These are phyloP conservation scores for Coniochaeta prunicola DNA, from an alignment of 2,329 filamentous ascomycete genomes.

Conservation along the genomic window DNA sequence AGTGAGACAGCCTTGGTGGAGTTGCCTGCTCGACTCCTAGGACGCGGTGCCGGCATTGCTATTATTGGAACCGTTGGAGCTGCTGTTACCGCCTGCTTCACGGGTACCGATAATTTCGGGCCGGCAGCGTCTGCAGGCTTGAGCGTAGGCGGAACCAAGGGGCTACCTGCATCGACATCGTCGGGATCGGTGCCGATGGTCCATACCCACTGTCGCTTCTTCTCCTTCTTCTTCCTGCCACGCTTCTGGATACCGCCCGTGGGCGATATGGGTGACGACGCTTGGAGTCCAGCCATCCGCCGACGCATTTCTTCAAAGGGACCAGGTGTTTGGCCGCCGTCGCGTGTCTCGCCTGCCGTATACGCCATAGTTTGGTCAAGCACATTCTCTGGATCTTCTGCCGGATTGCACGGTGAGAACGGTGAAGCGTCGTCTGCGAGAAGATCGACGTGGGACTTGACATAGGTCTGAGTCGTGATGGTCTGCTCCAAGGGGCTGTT, in stretches of 20 bases:
- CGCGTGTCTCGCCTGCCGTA: slow-evolving; percentile 45
- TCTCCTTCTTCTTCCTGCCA: slow-evolving; percentile 50
- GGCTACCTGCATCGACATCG: slow-evolving; percentile 25
- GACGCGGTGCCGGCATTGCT: slow-evolving; percentile 12
- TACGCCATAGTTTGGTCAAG: slow-evolving; percentile 45
- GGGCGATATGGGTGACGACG: slow-evolving; percentile 33
- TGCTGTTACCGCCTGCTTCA: background rate
- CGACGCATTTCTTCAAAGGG: slow-evolving; percentile 58
- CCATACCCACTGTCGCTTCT: slow-evolving; percentile 60
- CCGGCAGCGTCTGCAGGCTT: slow-evolving; percentile 9
- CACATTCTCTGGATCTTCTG: slow-evolving; percentile 29
- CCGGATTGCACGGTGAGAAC: slow-evolving; percentile 30
- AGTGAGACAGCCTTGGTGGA: slow-evolving; percentile 5
- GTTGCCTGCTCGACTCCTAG: slow-evolving; percentile 9
- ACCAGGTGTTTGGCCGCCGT: slow-evolving; percentile 55
- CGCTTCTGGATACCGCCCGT: slow-evolving; percentile 40
- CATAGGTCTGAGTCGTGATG: slow-evolving; percentile 56
- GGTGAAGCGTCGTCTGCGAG: slow-evolving; percentile 50
- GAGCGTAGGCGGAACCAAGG: slow-evolving; percentile 5
- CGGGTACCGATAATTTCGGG: background rate
- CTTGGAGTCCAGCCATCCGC: slow-evolving; percentile 41
- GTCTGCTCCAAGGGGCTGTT: slow-evolving; percentile 56
- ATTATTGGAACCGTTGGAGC: slow-evolving; percentile 12
- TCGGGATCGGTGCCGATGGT: slow-evolving; percentile 51
- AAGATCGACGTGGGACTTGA: slow-evolving; percentile 56